These are phyloP conservation scores for Hyaloraphidium curvatum DNA, from an alignment of 192 early-diverging fungal genomes.

Conservation along the genomic window DNA sequence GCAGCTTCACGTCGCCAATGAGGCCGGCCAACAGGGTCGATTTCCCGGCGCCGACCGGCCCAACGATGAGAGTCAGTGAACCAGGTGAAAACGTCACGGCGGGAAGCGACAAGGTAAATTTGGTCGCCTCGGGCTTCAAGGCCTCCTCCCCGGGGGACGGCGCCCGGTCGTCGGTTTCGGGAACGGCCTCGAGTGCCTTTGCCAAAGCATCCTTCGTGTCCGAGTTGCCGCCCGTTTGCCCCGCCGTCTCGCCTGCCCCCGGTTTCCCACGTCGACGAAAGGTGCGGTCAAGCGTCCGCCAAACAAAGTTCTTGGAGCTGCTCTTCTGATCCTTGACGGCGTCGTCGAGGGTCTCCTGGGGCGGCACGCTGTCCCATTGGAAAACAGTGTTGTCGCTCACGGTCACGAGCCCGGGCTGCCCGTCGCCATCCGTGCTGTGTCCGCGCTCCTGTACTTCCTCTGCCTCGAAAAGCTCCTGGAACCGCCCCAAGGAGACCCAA, in stretches of 20 bases:
- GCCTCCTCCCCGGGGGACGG: background rate
- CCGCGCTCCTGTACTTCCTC: no score
- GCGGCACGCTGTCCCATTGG: no score
- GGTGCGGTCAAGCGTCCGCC: no score
- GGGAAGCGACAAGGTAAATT: no score
- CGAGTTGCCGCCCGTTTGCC: background rate
- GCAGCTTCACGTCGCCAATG: conserved; percentile 15
- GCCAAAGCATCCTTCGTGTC: background rate
- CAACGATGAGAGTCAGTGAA: conserved; percentile 8
- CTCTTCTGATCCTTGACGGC: no score
- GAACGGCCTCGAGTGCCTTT: background rate
- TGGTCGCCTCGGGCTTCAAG: conserved; percentile 11
- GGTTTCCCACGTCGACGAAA: no score
- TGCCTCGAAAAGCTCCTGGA: conserved; percentile 31
- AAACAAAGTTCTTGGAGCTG: no score
- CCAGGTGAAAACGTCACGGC: background rate
- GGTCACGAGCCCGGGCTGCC: no score
- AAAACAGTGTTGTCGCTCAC: no score
- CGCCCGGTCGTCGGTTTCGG: background rate
- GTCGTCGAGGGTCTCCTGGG: no score
- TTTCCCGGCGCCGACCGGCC: conserved; percentile 14
- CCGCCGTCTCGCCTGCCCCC: background rate
- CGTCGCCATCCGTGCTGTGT: no score
- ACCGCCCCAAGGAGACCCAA: conserved; percentile 24
- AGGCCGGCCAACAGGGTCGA: conserved; percentile 10